phyloP scores from a whole-genome alignment of 352 stramenopile genomes.

The Pythium dissotocum region DNA sequence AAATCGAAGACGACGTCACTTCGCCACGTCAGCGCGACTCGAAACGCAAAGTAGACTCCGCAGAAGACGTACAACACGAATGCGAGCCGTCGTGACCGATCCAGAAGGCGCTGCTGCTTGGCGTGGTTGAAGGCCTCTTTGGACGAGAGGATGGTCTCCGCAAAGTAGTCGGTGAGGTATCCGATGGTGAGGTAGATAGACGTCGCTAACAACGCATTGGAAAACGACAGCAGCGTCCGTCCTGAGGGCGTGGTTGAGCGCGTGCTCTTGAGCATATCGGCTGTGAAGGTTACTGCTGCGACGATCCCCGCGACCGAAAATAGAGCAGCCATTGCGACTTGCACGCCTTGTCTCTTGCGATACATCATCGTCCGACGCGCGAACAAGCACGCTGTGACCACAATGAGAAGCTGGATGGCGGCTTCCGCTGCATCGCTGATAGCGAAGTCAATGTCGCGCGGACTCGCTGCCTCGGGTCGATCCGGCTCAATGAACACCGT shows the following conservation, averaged over 20 bases:
- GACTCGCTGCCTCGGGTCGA: neutral
- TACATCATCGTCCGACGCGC: conserved; percentile 21
- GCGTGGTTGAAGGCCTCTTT: conserved; percentile 14
- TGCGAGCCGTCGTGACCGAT: conserved; percentile 10
- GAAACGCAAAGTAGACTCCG: conserved; percentile 30
- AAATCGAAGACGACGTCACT: conserved; percentile 44
- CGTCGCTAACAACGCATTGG: conserved; percentile 32
- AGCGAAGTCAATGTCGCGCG: neutral
- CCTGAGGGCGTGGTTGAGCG: neutral
- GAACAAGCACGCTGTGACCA: conserved; percentile 22
- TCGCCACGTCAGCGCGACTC: conserved; percentile 29
- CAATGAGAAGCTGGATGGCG: conserved; percentile 21
- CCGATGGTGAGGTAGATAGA: conserved; percentile 33
- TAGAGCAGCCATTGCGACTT: conserved; percentile 28
- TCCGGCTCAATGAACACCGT: conserved; percentile 23
- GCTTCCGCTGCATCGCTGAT: conserved; percentile 11
- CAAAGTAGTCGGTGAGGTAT: conserved; percentile 40
- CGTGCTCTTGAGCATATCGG: conserved; percentile 28
- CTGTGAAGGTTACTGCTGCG: conserved; percentile 20
- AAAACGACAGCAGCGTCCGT: conserved; percentile 29
- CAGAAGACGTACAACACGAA: conserved; percentile 17
- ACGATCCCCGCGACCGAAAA: conserved; percentile 17
- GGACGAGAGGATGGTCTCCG: conserved; percentile 16
- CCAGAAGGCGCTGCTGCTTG: conserved; percentile 4
- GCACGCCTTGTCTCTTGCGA: conserved; percentile 26